phyloP scores from a whole-genome alignment of 2,329 filamentous ascomycete genomes.

The Hirsutella minnesotensis region DNA sequence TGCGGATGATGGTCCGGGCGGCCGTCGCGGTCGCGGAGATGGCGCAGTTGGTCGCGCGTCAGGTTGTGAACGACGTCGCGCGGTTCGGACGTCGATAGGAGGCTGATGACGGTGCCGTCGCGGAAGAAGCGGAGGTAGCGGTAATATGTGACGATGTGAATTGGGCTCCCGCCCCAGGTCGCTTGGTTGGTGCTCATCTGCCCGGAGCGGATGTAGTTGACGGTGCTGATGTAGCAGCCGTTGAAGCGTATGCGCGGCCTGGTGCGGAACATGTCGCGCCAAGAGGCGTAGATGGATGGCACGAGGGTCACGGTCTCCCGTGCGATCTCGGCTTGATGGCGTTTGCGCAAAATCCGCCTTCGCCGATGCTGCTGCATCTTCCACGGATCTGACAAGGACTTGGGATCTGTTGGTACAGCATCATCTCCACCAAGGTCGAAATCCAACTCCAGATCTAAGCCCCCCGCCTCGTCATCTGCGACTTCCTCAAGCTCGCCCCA shows the following conservation, averaged over 20 bases:
- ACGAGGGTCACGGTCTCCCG: conserved; percentile 29
- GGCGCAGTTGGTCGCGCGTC: conserved; percentile 54
- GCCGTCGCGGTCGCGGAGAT: conserved; percentile 18
- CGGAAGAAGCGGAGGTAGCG: conserved; percentile 92
- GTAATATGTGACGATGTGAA: conserved; percentile 96
- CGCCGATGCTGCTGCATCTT: no score
- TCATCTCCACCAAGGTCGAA: no score
- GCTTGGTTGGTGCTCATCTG: conserved; percentile 57
- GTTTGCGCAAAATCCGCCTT: no score
- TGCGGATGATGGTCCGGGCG: conserved; percentile 9
- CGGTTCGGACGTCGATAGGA: conserved; percentile 73
- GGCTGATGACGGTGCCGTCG: conserved; percentile 70
- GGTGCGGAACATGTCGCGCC: conserved; percentile 62
- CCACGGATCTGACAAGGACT: no score
- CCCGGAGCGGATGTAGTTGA: conserved; percentile 85
- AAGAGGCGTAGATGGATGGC: conserved; percentile 34
- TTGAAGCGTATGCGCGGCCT: conserved; percentile 87
- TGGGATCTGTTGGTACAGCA: no score
- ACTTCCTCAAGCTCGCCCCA: conserved; percentile 33
- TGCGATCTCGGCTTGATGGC: neutral
- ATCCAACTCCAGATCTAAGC: no score
- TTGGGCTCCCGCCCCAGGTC: conserved; percentile 62
- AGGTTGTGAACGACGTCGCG: conserved; percentile 79
- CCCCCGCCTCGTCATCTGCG: conserved; percentile 12
- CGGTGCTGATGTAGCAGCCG: conserved; percentile 90